Evolutionary conservation across 148 eudicot species (phyloP), one percentile per base, ranked within the genome.

Genomic region (Silene uniflora): DNA sequence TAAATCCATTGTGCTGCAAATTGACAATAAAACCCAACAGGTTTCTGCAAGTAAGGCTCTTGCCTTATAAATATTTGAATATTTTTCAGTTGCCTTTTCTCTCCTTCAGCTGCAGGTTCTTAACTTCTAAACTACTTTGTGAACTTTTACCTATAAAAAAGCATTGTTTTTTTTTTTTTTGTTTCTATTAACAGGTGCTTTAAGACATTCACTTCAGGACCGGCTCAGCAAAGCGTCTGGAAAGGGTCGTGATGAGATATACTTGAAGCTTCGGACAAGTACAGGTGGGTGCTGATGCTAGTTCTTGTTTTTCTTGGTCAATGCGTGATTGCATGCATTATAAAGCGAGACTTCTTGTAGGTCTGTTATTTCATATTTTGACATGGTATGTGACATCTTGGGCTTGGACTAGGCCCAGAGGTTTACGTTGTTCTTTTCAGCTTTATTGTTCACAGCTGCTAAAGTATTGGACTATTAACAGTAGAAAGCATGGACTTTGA

Each of bases 201-300:
- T 93, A 69, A 88, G 98, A 72, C 98, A 91, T 88, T 93, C 98
- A 72, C 90, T 93, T 78, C 98, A 93, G 79, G 98, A 93, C 67
- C 89, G 97, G 79, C 89, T 93, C 23, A 88, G 98, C 86, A 93
- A 93, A 84, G 88, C 83, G 17, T 75, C 97, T 12, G 88, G 97
- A 78, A 93, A 89, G 82, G 87, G 83, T 79, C 89, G 89, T 19
- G 98, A 91, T 79, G 91, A 89, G 78, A 93, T 93, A 81, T 85
- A 85, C 80, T 83, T 93, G 86, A 93, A 90, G 83, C 97, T 93
- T 71, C 91, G 92, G 17, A 91, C 97, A 24, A 90, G 94, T 81
- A 87, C 94, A 84, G 94, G 98, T 89, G 70, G 29, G 80, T 78
- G 35, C 19, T 73, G 8, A 18, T 69, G 22, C 27, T 69, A 72